Base-by-base conservation (phyloP, 257 asterid genomes). In the Solanum clarkiae region DNA sequence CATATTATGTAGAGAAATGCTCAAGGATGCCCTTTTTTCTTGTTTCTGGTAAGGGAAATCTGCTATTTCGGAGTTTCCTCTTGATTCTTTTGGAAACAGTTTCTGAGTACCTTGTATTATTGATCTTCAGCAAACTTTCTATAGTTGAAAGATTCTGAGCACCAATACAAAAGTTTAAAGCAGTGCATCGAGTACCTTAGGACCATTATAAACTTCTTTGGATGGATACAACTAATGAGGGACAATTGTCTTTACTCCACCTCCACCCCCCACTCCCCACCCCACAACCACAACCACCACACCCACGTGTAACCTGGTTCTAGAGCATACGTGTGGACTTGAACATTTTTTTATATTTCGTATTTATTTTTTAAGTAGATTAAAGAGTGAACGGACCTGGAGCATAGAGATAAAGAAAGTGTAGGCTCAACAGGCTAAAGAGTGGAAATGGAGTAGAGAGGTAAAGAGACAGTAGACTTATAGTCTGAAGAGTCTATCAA, bases 1-100 rank as follows among this genome's bases (percentile, higher is more conserved):
- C 98, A 49, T 97, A 92, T 92, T 95, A 95, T 87, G 94, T 94
- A 32, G 98, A 95, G 62, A 95, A 92, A 90, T 97, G 99, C 92
- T 91, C 98, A 10, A 92, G 87, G 85, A 91, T 97, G 15, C 97
- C 99, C 36, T 94, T 95, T 87, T 97, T 97, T 84, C 95, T 97
- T 15, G 96, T 97, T 83, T 93, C 98, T 84, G 91, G 99, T 96
- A 89, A 90, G 82, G 10, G 82, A 53, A 77, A 16, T 15, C 22
- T 77, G 16, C 65, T 16, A 16, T 79, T 77, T 29, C 47, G 9
- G 63, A 51, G 82, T 26, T 26, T 69, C 79, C 79, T 17, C 79
- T 69, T 69, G 17, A 9, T 69, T 40, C 26, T 36, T 17, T 69
- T 69, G 53, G 51, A 69, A 68, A 17, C 53, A 69, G 26, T 26